These are phyloP conservation scores for Aulographum hederae DNA, from an alignment of 2,329 filamentous ascomycete genomes.

Conservation along the genomic window DNA sequence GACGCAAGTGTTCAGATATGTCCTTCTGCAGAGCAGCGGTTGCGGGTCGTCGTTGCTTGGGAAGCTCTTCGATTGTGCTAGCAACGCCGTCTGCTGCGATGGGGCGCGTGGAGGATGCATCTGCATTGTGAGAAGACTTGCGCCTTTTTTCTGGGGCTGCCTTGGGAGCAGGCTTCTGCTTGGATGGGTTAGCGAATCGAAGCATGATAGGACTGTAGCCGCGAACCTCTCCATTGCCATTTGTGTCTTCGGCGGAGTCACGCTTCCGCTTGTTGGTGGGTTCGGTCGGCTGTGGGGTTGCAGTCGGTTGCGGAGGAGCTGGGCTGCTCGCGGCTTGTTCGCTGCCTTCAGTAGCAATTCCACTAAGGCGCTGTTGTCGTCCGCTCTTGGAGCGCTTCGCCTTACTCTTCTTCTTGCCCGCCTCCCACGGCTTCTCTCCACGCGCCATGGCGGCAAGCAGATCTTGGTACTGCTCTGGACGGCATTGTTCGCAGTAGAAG, in stretches of 20 bases:
- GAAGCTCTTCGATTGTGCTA: slow-evolving; percentile 27
- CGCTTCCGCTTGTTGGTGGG: slow-evolving; percentile 15
- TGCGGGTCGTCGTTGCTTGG: slow-evolving; percentile 49
- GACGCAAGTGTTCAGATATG: slow-evolving; percentile 46
- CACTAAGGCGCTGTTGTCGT: slow-evolving; percentile 17
- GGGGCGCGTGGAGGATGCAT: background rate
- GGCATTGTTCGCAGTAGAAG: slow-evolving; percentile 87
- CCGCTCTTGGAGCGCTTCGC: slow-evolving; percentile 35
- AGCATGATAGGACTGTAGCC: too few relatives aligned
- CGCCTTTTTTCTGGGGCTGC: slow-evolving; percentile 13
- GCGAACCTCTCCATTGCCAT: background rate
- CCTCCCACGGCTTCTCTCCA: slow-evolving; percentile 79
- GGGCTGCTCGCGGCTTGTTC: slow-evolving; percentile 9
- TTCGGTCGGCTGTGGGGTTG: slow-evolving; percentile 2
- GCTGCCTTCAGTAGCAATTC: too few relatives aligned
- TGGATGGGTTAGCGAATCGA: background rate
- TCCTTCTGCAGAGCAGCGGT: slow-evolving; percentile 55
- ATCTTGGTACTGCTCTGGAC: slow-evolving; percentile 64
- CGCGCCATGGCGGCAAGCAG: slow-evolving; percentile 59
- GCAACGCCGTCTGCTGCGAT: slow-evolving; percentile 10
- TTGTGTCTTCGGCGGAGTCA: slow-evolving; percentile 3
- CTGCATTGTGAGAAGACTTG: slow-evolving; percentile 10
- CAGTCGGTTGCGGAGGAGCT: too few relatives aligned
- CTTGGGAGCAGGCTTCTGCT: background rate
- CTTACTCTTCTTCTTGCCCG: slow-evolving; percentile 41